These are phyloP conservation scores for Perkinsus olseni DNA, from an alignment of 169 alveolate species.

Conservation along the genomic window DNA sequence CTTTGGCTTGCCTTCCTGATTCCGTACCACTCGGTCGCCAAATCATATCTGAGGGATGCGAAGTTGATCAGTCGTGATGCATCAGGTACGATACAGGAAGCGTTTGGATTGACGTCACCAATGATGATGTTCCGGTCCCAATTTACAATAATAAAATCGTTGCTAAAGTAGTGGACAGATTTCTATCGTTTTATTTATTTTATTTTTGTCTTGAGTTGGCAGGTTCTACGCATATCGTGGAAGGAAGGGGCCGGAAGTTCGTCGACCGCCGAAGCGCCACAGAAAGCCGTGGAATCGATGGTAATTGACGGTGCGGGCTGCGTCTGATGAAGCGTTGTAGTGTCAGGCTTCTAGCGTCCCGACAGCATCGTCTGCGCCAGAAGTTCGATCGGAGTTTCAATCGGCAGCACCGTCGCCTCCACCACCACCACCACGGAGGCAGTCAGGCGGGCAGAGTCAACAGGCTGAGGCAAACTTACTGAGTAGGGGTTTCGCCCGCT, in stretches of 20 bases:
- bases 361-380: not conserved
- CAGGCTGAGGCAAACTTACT: not conserved
- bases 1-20: not conserved
- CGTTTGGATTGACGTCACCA: slow-evolving; percentile 16
- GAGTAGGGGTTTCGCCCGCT: too few species aligned
- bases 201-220: not conserved
- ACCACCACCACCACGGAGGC: not conserved
- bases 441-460: not conserved
- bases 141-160: not conserved
- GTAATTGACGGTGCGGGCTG: not conserved
- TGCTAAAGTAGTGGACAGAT: not conserved
- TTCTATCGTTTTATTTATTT: not conserved
- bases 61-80: too few species aligned
- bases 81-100: not conserved
- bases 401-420: not conserved
- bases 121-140: slow-evolving; percentile 5
- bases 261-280: not conserved
- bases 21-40: not conserved
- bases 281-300: not conserved
- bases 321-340: not conserved
- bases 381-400: not conserved
- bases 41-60: not conserved
- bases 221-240: not conserved
- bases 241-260: not conserved
- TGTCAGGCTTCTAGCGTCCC: not conserved